Evolutionary conservation across 164 flowering plant genomes (phyloP).

Genomic region (Stephania yunnanensis): DNA sequence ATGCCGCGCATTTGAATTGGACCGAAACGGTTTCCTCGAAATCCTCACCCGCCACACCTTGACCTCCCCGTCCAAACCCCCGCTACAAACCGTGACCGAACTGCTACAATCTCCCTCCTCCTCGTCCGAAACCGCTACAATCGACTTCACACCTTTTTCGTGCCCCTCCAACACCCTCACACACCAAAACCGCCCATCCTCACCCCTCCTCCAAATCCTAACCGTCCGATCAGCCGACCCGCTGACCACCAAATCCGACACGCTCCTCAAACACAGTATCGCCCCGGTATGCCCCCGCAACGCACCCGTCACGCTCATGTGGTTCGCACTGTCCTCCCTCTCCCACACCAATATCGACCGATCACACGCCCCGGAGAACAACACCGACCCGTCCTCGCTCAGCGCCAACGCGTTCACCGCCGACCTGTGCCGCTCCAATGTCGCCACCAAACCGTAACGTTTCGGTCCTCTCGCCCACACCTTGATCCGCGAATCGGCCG

Average conservation of each 20-base stretch:
- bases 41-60: slow-evolving; percentile 53
- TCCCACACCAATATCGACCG: slow-evolving; percentile 92
- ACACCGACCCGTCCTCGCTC: slow-evolving; percentile 43
- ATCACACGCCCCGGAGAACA: slow-evolving; percentile 86
- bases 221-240: slow-evolving; percentile 91
- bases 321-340: slow-evolving; percentile 62
- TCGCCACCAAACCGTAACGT: slow-evolving; percentile 46
- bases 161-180: slow-evolving; percentile 63
- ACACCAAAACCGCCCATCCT: slow-evolving; percentile 38
- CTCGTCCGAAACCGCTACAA: slow-evolving; percentile 37
- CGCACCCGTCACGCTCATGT: slow-evolving; percentile 70
- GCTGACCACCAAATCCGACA: slow-evolving; percentile 51
- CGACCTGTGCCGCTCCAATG: slow-evolving; percentile 73
- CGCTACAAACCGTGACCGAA: slow-evolving; percentile 45
- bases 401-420: slow-evolving; percentile 77
- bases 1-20: background rate
- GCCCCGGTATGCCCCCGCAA: slow-evolving; percentile 70
- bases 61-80: slow-evolving; percentile 71
- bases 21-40: slow-evolving; percentile 11
- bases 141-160: slow-evolving; percentile 56
- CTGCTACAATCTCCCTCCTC: slow-evolving; percentile 12
- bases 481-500: slow-evolving; percentile 57
- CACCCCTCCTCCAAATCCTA: slow-evolving; percentile 62
- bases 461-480: slow-evolving; percentile 55
- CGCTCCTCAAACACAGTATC: slow-evolving; percentile 54